Evolutionary conservation across 306 rosid species (phyloP).

Genomic region (Malus fusca): DNA sequence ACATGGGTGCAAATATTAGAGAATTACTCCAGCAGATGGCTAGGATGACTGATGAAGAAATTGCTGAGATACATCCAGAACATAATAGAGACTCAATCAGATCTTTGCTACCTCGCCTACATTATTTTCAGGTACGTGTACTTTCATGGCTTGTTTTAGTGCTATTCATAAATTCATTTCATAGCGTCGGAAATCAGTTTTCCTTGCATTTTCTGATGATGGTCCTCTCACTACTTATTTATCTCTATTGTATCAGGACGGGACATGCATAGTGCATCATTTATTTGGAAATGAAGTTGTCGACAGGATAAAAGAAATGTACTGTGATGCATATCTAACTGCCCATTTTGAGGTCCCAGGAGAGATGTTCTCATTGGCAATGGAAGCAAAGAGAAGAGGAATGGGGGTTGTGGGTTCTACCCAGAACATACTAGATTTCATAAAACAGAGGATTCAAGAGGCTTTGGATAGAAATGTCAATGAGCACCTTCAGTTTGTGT

Average conservation of each 20-base stretch:
- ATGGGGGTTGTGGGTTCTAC: constrained; percentile 97
- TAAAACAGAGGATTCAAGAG: constrained; percentile 73
- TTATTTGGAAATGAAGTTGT: constrained; percentile 93
- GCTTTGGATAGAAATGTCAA: constrained; percentile 71
- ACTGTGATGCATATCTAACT: constrained; percentile 88
- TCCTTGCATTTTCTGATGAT: neutral
- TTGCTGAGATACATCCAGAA: constrained; percentile 64
- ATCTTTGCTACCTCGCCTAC: constrained; percentile 66
- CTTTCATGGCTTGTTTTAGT: neutral
- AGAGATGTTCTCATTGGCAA: constrained; percentile 95
- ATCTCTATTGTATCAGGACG: constrained; percentile 53
- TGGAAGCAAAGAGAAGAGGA: constrained; percentile 99
- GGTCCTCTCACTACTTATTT: neutral
- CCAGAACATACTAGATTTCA: constrained; percentile 81
- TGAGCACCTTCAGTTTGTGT: constrained; percentile 83
- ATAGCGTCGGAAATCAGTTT: neutral
- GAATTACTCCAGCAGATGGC: constrained; percentile 79
- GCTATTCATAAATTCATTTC: neutral
- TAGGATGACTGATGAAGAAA: constrained; percentile 77
- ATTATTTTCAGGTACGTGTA: constrained; percentile 56
- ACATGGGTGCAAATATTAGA: constrained; percentile 96
- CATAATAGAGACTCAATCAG: constrained; percentile 62
- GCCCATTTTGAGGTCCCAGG: constrained; percentile 99
- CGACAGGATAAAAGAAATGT: constrained; percentile 82
- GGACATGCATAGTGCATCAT: constrained; percentile 91